A percentile compares a stretch with the other conserved stretches of the same genome.
Conservation (phyloP, 768 basidiomycete genomes). For the Psilocybe tampanensis region DNA sequence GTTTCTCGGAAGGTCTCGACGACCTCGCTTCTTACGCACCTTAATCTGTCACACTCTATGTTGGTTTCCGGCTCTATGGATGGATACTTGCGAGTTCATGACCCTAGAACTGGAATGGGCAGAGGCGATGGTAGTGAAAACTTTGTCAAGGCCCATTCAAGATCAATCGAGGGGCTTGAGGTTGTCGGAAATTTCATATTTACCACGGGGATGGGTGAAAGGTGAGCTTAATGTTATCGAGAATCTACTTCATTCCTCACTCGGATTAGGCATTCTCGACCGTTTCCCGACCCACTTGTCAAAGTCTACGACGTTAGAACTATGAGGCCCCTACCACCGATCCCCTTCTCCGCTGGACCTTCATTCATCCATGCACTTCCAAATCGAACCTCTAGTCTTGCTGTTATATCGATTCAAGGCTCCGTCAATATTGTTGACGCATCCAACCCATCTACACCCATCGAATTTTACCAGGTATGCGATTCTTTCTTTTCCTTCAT, state of each 20-base stretch:
- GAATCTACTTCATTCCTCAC: background rate
- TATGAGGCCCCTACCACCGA: constrained; percentile 79
- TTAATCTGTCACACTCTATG: constrained; percentile 64
- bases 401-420: constrained; percentile 78
- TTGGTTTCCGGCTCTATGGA: constrained; percentile 73
- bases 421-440: constrained; percentile 86
- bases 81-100: constrained; percentile 73
- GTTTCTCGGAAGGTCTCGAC: constrained; percentile 58
- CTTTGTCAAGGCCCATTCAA: constrained; percentile 75
- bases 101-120: constrained; percentile 61
- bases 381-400: constrained; percentile 70
- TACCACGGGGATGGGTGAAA: constrained; percentile 85
- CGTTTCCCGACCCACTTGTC: constrained; percentile 88
- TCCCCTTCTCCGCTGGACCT: constrained; percentile 86
- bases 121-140: constrained; percentile 50
- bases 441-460: constrained; percentile 63
- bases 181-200: constrained; percentile 78
- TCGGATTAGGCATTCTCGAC: constrained; percentile 72
- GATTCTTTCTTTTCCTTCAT: background rate
- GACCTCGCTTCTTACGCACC: constrained; percentile 62
- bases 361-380: constrained; percentile 84
- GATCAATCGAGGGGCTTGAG: constrained; percentile 83
- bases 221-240: constrained; percentile 36
- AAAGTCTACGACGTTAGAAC: constrained; percentile 91
- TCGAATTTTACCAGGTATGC: constrained; percentile 80